Conservation (phyloP, 1,284 basidiomycete species). For the Cystobasidiaceae sp. region DNA sequence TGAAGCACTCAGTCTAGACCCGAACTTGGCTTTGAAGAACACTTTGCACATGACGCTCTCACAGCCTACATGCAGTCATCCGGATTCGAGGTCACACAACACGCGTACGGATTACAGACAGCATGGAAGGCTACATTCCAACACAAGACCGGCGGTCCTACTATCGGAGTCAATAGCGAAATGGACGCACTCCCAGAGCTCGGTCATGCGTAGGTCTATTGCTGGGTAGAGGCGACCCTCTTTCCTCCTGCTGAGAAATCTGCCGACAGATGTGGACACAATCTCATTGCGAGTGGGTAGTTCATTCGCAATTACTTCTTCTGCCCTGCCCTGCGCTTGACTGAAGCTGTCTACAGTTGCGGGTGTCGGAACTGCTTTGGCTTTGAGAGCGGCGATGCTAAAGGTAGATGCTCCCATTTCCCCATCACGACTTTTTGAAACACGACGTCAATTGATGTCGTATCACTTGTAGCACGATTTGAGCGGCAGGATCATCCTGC, state of each 20-base stretch:
- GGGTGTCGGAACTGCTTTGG: neutral
- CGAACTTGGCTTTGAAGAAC: slow-evolving; percentile 31
- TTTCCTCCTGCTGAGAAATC: slow-evolving; percentile 45
- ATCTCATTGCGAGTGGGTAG: slow-evolving; percentile 74
- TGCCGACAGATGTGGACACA: slow-evolving; percentile 77
- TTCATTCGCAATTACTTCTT: no score
- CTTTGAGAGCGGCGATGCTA: neutral
- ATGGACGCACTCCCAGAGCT: neutral
- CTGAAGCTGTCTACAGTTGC: neutral
- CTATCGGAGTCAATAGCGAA: slow-evolving; percentile 58
- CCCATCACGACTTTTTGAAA: no score
- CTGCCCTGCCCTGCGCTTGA: no score
- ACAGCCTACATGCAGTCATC: slow-evolving; percentile 37
- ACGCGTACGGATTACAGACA: slow-evolving; percentile 50
- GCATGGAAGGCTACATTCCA: slow-evolving; percentile 68
- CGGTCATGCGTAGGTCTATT: neutral
- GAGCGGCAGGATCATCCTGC: neutral
- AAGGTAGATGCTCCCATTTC: neutral
- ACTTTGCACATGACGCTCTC: slow-evolving; percentile 39
- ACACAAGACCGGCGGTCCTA: slow-evolving; percentile 36
- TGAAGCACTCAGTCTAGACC: no score
- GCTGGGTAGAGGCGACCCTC: neutral
- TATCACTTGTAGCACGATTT: neutral
- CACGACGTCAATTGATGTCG: no score
- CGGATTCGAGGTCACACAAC: slow-evolving; percentile 42